Evolutionary conservation across 2,329 filamentous ascomycete genomes (phyloP), one percentile per base, ranked within the genome.

Genomic region (Pseudogymnoascus destructans): DNA sequence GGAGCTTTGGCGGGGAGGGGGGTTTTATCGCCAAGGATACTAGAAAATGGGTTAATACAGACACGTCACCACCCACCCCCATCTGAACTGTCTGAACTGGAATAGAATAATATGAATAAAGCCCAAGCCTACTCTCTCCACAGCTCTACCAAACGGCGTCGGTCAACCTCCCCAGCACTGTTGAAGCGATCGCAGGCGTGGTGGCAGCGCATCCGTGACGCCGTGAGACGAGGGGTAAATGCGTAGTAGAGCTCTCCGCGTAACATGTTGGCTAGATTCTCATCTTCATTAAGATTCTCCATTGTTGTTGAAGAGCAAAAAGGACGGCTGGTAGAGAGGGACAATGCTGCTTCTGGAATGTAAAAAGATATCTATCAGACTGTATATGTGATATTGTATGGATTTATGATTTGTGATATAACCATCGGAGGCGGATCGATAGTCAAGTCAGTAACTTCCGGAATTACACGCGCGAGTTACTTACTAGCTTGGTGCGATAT

Each of bases 211-310:
- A 73, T 72, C 15, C 88, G 79, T 36, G 78, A 83, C 0, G 77
- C 80, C 1, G 79, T 71, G 3, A 93, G 73, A 32, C 86, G 79
- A 0, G 87, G 84, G 0, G 80, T 80, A 66, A 91, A 91, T 40
- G 86, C 81, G 64, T 83, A 79, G 70, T 89, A 91, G 9, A 92
- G 77, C 68, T 92, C 82, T 55, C 86, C 86, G 11, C 76, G 74
- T 54, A 73, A 70, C 84, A 88, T 89, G 23, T 75, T 75, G 38
- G 71, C 70, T 35, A 73, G 69, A 66, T 81, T 81, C 54, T 79
- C 77, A 38, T 65, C 70, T 5, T 70, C 69, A 55, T 76, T 70
- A 30, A 79, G 63, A 32, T 42, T 55, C 23, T 60, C 23, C 46
- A 59, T 59, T 27, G 23, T 40, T 5, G 30, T n/a, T 10, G 5